Percentiles rank a stretch among this genome's conserved stretches.
Conservation (phyloP, 1,139 yeast species). For the Yamadazyma membranifaciens region DNA sequence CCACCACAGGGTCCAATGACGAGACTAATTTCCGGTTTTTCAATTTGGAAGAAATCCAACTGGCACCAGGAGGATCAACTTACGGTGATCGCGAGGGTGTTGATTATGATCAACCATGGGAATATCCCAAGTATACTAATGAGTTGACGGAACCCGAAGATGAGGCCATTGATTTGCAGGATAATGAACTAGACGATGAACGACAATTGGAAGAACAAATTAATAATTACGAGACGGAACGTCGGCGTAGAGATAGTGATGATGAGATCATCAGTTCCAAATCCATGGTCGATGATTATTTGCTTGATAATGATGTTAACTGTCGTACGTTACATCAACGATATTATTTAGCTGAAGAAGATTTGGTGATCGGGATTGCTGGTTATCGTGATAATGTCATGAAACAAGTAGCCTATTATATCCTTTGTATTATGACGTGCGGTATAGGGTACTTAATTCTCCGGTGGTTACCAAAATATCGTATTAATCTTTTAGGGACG, state of each 20-base stretch:
- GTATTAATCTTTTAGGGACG: constrained; percentile 66
- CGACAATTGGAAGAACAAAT: constrained; percentile 7
- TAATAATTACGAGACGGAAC: constrained; percentile 38
- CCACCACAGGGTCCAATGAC: constrained; percentile 30
- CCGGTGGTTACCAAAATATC: constrained; percentile 82
- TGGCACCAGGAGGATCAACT: constrained; percentile 87
- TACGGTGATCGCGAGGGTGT: constrained; percentile 54
- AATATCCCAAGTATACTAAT: constrained; percentile 34
- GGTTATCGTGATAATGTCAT: constrained; percentile 65
- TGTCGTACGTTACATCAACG: constrained; percentile 61
- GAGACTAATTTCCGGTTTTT: constrained; percentile 67
- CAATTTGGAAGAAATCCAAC: constrained; percentile 75
- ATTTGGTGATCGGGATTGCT: constrained; percentile 88
- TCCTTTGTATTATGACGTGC: constrained; percentile 55
- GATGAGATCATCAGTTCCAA: constrained; percentile 21
- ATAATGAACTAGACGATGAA: constrained; percentile 5
- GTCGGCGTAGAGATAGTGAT: constrained; percentile 30
- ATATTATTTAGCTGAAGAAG: constrained; percentile 93
- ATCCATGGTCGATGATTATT: constrained; percentile 15
- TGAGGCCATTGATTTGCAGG: constrained; percentile 3
- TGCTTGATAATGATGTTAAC: constrained; percentile 36
- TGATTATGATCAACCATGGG: constrained; percentile 74
- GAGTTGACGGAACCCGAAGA: constrained; percentile 7
- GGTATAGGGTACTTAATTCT: constrained; percentile 74
- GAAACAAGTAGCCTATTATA: constrained; percentile 48